Evolutionary conservation across 139 green algal species (phyloP).

Genomic region (Chlorella sp.): DNA sequence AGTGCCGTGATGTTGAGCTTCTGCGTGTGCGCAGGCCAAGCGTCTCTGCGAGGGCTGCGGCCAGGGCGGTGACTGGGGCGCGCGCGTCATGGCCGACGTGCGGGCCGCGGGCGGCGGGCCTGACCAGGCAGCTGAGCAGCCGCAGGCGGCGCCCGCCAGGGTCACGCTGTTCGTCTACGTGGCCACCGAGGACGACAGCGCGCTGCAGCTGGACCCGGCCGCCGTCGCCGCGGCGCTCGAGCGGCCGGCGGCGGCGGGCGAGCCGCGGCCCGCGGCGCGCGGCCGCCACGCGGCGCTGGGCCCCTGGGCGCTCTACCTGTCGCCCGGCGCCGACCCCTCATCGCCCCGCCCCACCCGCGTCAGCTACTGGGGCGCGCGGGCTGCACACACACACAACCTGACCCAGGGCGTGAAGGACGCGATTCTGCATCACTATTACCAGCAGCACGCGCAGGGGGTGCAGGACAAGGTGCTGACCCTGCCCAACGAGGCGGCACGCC

Average conservation of each 20-base stretch:
- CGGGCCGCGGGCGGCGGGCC: neutral
- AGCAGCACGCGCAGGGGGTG: conserved; percentile 7
- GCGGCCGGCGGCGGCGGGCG: neutral
- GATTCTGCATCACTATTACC: conserved; percentile 13
- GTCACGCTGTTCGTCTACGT: conserved; percentile 65
- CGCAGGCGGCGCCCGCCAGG: neutral
- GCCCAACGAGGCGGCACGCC: conserved; percentile 48
- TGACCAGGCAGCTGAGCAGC: conserved; percentile 3
- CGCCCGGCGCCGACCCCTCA: neutral
- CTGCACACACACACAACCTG: conserved; percentile 63
- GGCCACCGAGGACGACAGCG: conserved; percentile 35
- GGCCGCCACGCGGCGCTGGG: conserved; percentile 11
- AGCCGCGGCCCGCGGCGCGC: neutral
- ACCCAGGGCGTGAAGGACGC: conserved; percentile 46
- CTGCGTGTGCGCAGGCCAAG: conserved; percentile 28
- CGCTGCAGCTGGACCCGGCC: conserved; percentile 5
- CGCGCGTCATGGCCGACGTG: conserved; percentile 28
- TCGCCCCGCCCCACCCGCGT: neutral
- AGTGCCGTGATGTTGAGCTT: too few relatives aligned
- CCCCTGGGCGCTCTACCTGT: conserved; percentile 20
- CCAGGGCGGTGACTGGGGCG: conserved; percentile 60
- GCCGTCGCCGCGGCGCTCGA: neutral
- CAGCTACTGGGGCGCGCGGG: conserved; percentile 24
- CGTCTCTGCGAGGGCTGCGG: conserved; percentile 17
- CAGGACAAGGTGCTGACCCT: conserved; percentile 35